These are phyloP conservation scores for Colletotrichum orbiculare DNA, from an alignment of 2,329 filamentous ascomycete species.

Conservation along the genomic window DNA sequence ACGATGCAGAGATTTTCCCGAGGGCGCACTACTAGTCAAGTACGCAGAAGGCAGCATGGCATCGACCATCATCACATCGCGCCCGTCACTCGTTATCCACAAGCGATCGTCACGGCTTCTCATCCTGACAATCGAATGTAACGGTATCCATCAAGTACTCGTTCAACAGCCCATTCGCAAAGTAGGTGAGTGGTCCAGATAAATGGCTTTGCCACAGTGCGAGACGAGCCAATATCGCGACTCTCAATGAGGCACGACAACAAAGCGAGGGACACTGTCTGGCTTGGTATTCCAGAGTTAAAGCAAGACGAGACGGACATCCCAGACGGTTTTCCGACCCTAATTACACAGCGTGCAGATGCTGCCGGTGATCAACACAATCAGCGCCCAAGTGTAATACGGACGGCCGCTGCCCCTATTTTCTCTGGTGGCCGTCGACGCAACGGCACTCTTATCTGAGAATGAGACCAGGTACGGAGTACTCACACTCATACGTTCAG, in stretches of 20 bases:
- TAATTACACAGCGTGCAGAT: slow-evolving; percentile 16
- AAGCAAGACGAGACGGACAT: not conserved
- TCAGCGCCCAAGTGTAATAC: not conserved
- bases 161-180: slow-evolving; percentile 1
- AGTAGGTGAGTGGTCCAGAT: slow-evolving; percentile 17
- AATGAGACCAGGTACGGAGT: not conserved
- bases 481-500: too few relatives aligned
- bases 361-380: slow-evolving; percentile 15
- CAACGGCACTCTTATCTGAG: slow-evolving; percentile 24
- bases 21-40: too few relatives aligned
- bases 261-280: not conserved
- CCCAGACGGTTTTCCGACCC: slow-evolving; percentile 15
- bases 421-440: not conserved
- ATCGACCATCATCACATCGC: slow-evolving; percentile 8
- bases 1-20: too few relatives aligned
- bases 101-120: slow-evolving; percentile 28
- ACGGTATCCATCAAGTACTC: slow-evolving; percentile 20
- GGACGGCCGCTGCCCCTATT: slow-evolving; percentile 18
- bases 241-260: not conserved
- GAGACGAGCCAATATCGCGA: not conserved
- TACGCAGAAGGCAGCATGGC: slow-evolving; percentile 1
- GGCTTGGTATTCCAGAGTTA: not conserved
- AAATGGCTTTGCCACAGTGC: slow-evolving; percentile 12
- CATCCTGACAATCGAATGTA: slow-evolving; percentile 27
- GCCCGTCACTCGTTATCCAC: slow-evolving; percentile 15